Percentiles rank a stretch among this genome's conserved stretches.
Evolutionary conservation across 441 rosid genomes (phyloP).

Genomic region (Pelargonium cotyledonis): DNA sequence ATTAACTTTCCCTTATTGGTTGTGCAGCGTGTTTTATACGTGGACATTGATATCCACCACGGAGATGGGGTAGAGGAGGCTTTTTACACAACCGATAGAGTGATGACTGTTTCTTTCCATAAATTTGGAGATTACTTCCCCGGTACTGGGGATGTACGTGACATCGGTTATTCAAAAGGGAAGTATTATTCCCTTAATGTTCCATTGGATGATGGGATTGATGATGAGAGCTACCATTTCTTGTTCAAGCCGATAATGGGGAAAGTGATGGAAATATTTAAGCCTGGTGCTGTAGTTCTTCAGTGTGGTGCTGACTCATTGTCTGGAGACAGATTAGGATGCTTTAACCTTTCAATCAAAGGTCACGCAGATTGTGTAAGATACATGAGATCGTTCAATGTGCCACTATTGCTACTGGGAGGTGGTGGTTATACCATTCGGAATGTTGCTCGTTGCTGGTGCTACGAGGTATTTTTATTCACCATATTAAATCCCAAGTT

Average conservation of each 20-base stretch:
- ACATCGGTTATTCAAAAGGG: conserved; percentile 57
- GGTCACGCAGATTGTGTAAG: conserved; percentile 97
- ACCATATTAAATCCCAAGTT: too few species aligned
- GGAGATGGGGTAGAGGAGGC: conserved; percentile 99
- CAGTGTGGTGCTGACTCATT: conserved; percentile 98
- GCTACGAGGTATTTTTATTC: conserved; percentile 67
- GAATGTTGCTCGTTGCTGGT: conserved; percentile 98
- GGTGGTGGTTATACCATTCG: conserved; percentile 97
- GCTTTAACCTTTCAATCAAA: conserved; percentile 90
- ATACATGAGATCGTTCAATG: conserved; percentile 77
- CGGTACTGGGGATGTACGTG: conserved; percentile 84
- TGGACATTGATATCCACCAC: conserved; percentile 95
- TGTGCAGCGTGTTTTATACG: conserved; percentile 81
- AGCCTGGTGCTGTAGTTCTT: conserved; percentile 96
- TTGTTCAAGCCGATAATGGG: conserved; percentile 66
- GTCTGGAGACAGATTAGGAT: conserved; percentile 90
- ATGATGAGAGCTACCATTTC: conserved; percentile 69
- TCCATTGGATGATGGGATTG: conserved; percentile 85
- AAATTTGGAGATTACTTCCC: conserved; percentile 97
- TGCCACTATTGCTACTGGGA: conserved; percentile 92
- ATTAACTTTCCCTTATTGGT: conserved; percentile 7
- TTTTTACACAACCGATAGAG: conserved; percentile 90
- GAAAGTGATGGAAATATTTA: conserved; percentile 90
- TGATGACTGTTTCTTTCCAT: conserved; percentile 95
- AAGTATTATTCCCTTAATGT: conserved; percentile 82